Evolutionary conservation across 2,329 filamentous ascomycete species (phyloP), one percentile per base, ranked within the genome.

Genomic region (Phoma herbarum): DNA sequence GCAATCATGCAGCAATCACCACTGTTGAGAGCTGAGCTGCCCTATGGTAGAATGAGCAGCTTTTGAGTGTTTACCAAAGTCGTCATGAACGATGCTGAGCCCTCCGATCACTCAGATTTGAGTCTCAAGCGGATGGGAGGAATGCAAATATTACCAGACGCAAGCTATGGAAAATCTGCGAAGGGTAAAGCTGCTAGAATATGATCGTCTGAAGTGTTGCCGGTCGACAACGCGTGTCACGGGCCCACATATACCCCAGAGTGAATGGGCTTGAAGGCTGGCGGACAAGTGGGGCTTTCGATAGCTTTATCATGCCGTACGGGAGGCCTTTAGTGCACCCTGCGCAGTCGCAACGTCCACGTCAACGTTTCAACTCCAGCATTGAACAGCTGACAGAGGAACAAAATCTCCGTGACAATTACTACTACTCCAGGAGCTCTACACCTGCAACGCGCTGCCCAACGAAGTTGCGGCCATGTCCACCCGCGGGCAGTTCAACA

Each of bases 401-500:
- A 33, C 23, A 48, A 35, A 20, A 4, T 22, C 20, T 6, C 39
- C 11, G 26, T 48, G 16, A 26, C 50, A 46, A 37, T 33, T 28
- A 11, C 3, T n/a, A 5, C n/a, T 25, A 22, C 22, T 26, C 10
- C n/a, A 14, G 14, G 2, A 18, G n/a, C 10, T n/a, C 23, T 5
- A 37, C n/a, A 29, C 16, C 1, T 3, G 16, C 18, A n/a, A 26
- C 3, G 31, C n/a, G 14, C 33, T 18, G 25, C 37, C 18, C 3
- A 7, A 4, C 11, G 14, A 31, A 5, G n/a, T 50, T 31, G 44
- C 59, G n/a, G 60, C 14, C 59, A 80, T 80, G 78, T 68, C 78
- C 43, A 78, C 77, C 14, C 73, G 72, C 58, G 76, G 77, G 45
- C 76, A 78, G 57, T 80, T 90, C 81, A 92, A 90, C 76, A 86